Evolutionary conservation across 331 rosid species (phyloP), one percentile per base, ranked within the genome.

Genomic region (Spiraea crenata): DNA sequence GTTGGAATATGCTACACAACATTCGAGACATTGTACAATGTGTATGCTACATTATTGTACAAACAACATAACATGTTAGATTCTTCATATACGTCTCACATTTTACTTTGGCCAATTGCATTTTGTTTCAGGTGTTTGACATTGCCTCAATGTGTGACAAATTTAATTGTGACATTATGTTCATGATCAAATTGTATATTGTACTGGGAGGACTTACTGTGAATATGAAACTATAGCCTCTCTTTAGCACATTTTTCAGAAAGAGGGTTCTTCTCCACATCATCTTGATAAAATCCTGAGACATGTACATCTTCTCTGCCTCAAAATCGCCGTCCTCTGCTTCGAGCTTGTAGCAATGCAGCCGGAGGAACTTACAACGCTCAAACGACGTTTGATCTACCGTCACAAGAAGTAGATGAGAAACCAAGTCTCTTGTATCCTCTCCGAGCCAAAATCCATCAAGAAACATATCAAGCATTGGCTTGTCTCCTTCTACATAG

Each of bases 211-310:
- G 25, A 76, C 81, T 73, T 59, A 82, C 87, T 40, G 80, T 80
- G 84, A 83, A 80, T 41, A 83, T 65, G 72, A 79, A 76, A 60
- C 65, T 80, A 19, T 73, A 83, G 12, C 82, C 84, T 6, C 76
- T 75, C 77, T 76, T 73, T 25, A 83, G 87, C 57, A 77, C 73
- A n/a, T 83, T 80, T 54, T 61, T 58, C 10, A 83, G 87, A 59
- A 83, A 80, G 38, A 34, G 39, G 20, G 84, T 79, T 42, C 84
- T 76, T 34, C 72, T 73, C 84, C 87, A 73, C 82, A 83, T 83
- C 80, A 80, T 83, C 57, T 73, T 69, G 58, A 79, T 76, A 67
- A 83, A 83, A 54, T 61, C 75, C 20, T 47, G 20, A 58, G 82
- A 76, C 87, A 83, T 83, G 73, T 79, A 76, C n/a, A 76, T 55